These are phyloP conservation scores for Beauveria sp. DNA, from an alignment of 2,329 filamentous ascomycete genomes.

Conservation along the genomic window DNA sequence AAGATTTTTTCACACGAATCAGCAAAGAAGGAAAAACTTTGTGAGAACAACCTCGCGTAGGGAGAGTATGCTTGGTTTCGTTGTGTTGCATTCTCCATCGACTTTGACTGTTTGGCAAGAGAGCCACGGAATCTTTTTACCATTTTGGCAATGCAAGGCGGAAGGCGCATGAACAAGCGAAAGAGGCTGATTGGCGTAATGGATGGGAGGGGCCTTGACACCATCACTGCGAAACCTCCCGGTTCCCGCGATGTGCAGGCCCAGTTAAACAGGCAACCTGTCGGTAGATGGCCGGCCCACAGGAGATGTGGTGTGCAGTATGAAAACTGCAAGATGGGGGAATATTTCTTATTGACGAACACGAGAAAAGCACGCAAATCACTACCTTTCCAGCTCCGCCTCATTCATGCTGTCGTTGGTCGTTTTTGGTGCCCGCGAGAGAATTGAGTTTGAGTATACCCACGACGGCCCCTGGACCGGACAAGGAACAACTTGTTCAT, in stretches of 20 bases:
- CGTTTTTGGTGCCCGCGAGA: not conserved
- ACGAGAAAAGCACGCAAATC: not conserved
- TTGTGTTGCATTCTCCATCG: too few species aligned
- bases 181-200: not conserved
- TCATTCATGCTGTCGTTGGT: not conserved
- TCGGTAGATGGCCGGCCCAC: not conserved
- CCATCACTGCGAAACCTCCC: not conserved
- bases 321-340: not conserved
- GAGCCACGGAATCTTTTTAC: too few species aligned
- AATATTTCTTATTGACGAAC: not conserved
- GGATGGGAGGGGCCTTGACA: constrained; percentile 4
- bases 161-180: too few species aligned
- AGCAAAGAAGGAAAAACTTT: not conserved
- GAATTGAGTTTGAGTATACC: not conserved
- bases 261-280: not conserved
- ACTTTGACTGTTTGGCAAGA: too few species aligned
- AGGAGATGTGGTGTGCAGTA: not conserved
- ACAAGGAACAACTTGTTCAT: not conserved
- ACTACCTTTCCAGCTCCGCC: not conserved
- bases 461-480: not conserved
- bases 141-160: too few species aligned
- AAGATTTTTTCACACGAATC: not conserved
- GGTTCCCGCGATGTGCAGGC: constrained; percentile 3
- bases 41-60: too few species aligned
- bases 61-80: too few species aligned